Evolutionary conservation across 2,329 filamentous ascomycete species (phyloP), one percentile per base, ranked within the genome.

Genomic region (Calonectria ilicicola): DNA sequence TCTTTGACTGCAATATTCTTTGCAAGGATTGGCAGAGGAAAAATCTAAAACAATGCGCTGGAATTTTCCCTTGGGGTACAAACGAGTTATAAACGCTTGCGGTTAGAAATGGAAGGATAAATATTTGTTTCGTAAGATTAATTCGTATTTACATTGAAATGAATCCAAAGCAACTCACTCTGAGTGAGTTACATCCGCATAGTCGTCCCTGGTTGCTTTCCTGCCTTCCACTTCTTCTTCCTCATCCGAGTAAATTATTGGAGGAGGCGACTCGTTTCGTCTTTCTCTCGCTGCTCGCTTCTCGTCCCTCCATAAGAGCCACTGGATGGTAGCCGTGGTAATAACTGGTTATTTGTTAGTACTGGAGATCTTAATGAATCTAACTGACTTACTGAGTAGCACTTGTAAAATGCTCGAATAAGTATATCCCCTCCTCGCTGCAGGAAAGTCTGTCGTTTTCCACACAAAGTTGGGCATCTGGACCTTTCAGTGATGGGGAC

Each of bases 371-470:
- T 1, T 26, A 2, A 23, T 60, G 5, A 23, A 27, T 9, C 3
- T 40, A 7, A 8, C 3, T 9, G 9, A 46, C 73, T 32, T 63
- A 76, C 74, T 67, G 9, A 70, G 40, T 2, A 75, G 29, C 6
- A 70, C 38, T 49, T 76, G 74, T 8, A 76, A 53, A 5, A 75
- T 56, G 14, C 49, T 72, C 4, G 63, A 72, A 23, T 65, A 76
- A 2, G 60, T 70, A 15, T 76, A 76, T 0, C 74, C 74, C 49
- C 70, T 76, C 17, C 19, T 64, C 0, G 74, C 74, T 1, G 73
- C 69, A n/a, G 73, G 74, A 21, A 76, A 76, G 8, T 75, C 74
- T 0, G 66, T 75, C 0, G 74, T 76, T 29, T 75, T 76, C 74
- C 74, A 76, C 15, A 76, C 64, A 47, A 76, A 74, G 27, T 76